Conservation (phyloP, 2,329 filamentous ascomycete species). For the Penicillium sp. region DNA sequence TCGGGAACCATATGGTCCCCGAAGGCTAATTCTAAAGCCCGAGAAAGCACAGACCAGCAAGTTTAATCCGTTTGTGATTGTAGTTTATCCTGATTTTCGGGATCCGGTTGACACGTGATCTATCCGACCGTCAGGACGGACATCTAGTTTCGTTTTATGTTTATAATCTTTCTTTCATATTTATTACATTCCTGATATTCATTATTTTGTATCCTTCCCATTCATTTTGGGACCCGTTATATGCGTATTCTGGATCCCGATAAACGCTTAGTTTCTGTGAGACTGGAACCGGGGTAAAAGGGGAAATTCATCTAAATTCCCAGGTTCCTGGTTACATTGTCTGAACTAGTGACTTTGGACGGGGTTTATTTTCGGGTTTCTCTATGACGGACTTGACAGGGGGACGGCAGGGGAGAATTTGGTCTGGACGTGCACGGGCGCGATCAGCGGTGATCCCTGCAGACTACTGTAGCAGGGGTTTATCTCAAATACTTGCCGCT, state of each 20-base stretch:
- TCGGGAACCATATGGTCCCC: constrained; percentile 30
- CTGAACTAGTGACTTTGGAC: background rate
- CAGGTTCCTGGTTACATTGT: background rate
- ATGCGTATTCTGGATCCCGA: background rate
- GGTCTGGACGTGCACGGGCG: constrained; percentile 21
- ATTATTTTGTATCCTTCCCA: no score
- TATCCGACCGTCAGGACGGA: background rate
- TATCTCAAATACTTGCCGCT: constrained; percentile 37
- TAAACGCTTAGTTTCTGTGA: background rate
- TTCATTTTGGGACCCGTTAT: no score
- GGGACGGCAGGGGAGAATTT: constrained; percentile 3
- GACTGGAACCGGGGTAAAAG: background rate
- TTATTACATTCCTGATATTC: no score
- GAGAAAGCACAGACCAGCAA: constrained; percentile 17
- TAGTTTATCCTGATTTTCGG: background rate
- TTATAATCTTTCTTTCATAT: background rate
- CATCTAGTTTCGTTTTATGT: background rate
- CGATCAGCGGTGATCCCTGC: constrained; percentile 30
- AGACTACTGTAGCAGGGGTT: constrained; percentile 29
- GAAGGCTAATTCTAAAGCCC: constrained; percentile 24
- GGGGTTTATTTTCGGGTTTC: background rate
- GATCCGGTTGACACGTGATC: background rate
- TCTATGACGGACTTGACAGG: background rate
- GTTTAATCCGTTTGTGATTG: background rate
- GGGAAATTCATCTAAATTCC: background rate